Conservation (phyloP, 2,329 filamentous ascomycete genomes). For the Aspergillus eucalypticola region DNA sequence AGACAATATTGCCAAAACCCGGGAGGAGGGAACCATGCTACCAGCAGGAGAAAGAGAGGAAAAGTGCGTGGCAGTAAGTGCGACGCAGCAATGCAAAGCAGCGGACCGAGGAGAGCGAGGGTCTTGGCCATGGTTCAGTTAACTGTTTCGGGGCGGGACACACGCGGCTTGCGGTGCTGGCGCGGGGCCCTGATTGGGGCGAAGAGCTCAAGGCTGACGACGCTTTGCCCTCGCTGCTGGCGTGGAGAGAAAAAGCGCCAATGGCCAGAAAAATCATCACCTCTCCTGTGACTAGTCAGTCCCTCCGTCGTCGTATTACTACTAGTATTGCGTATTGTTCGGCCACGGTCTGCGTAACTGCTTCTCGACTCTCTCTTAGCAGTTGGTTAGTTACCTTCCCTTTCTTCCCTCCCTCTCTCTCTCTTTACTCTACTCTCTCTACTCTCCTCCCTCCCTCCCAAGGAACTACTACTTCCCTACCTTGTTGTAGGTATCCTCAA, state of each 20-base stretch:
- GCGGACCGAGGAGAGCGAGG: constrained; percentile 19
- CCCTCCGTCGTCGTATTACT: constrained; percentile 13
- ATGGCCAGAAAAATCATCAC: constrained; percentile 14
- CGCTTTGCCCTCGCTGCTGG: constrained; percentile 30
- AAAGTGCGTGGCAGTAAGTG: no score
- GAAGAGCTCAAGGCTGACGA: constrained; percentile 37
- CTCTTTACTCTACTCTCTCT: constrained; percentile 14
- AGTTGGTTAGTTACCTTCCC: not conserved
- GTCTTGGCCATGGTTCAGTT: constrained; percentile 32
- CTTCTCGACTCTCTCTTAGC: no score
- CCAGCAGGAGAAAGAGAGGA: not conserved
- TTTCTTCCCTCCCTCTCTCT: not conserved
- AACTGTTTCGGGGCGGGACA: constrained; percentile 32
- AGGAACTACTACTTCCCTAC: not conserved
- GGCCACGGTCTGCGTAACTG: not conserved
- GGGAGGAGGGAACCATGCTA: not conserved
- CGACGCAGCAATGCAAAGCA: not conserved
- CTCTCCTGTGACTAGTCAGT: constrained; percentile 14
- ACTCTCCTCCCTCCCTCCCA: not conserved
- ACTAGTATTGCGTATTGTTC: not conserved
- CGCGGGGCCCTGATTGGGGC: constrained; percentile 38
- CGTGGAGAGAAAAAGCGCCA: constrained; percentile 19
- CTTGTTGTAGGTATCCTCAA: not conserved
- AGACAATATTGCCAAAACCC: not conserved
- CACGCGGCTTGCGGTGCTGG: constrained; percentile 38